These are phyloP conservation scores for Ceratocystis colombiana DNA, from an alignment of 2,329 filamentous ascomycete species.

Conservation along the genomic window DNA sequence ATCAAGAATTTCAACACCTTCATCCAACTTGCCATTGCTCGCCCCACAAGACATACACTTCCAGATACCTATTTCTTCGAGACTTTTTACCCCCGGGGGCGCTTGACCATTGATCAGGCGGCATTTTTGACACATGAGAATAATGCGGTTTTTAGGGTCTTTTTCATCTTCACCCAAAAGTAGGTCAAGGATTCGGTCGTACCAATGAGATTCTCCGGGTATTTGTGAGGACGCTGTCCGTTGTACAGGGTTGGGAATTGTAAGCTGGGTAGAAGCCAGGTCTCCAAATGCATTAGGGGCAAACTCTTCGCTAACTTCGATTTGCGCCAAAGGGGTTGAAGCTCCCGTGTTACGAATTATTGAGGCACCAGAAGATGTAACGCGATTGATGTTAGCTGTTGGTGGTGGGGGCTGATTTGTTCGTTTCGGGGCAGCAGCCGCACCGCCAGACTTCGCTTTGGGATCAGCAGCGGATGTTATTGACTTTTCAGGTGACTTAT, in stretches of 20 bases:
- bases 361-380: slow-evolving; percentile 30
- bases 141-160: slow-evolving; percentile 79
- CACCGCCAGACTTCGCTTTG: slow-evolving; percentile 9
- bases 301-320: slow-evolving; percentile 48
- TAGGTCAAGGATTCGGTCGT: slow-evolving; percentile 84
- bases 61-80: slow-evolving; percentile 78
- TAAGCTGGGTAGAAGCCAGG: slow-evolving; percentile 27
- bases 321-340: slow-evolving; percentile 32
- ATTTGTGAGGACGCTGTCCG: neutral
- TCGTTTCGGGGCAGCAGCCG: slow-evolving; percentile 16
- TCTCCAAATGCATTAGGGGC: slow-evolving; percentile 58
- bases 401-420: slow-evolving; percentile 41
- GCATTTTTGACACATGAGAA: slow-evolving; percentile 71
- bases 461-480: slow-evolving; percentile 29
- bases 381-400: slow-evolving; percentile 51
- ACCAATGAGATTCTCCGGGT: slow-evolving; percentile 58
- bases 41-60: slow-evolving; percentile 75
- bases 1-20: slow-evolving; percentile 60
- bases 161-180: slow-evolving; percentile 93
- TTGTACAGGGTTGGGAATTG: slow-evolving; percentile 22
- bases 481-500: slow-evolving; percentile 28
- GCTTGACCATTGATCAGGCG: slow-evolving; percentile 91
- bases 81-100: slow-evolving; percentile 67
- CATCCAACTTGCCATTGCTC: slow-evolving; percentile 72
- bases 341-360: slow-evolving; percentile 28